phyloP scores from a whole-genome alignment of 108 stramenopile species.

The Stephanodiscus minutulus region DNA sequence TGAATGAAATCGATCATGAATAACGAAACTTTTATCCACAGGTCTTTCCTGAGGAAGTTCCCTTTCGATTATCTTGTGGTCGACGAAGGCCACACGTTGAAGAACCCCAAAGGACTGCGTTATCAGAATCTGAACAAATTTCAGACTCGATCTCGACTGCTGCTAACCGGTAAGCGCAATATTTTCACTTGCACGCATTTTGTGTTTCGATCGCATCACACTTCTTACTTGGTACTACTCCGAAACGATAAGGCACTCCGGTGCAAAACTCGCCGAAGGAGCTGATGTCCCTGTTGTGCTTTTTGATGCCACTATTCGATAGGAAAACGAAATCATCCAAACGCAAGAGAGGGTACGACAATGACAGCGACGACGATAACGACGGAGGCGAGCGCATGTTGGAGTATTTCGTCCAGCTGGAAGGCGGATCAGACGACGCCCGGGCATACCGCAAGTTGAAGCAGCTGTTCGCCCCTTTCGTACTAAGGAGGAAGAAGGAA shows the following conservation, averaged over 20 bases:
- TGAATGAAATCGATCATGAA: not conserved
- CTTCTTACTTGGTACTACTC: not conserved
- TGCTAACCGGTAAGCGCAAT: slow-evolving; percentile 64
- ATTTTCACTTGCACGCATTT: not conserved
- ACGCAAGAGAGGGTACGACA: slow-evolving; percentile 43
- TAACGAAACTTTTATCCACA: slow-evolving; percentile 1
- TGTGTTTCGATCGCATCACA: slow-evolving; percentile 12
- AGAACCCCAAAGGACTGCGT: slow-evolving; percentile 73
- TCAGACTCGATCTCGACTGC: slow-evolving; percentile 60
- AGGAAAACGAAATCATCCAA: slow-evolving; percentile 36
- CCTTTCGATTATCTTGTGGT: slow-evolving; percentile 80
- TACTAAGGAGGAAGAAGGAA: slow-evolving; percentile 88
- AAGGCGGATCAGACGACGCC: slow-evolving; percentile 44
- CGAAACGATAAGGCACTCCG: slow-evolving; percentile 49
- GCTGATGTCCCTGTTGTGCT: slow-evolving; percentile 82
- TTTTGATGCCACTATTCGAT: slow-evolving; percentile 86
- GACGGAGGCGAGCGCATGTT: slow-evolving; percentile 76
- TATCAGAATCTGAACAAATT: slow-evolving; percentile 77
- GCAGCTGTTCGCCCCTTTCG: slow-evolving; percentile 90
- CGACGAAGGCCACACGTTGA: slow-evolving; percentile 82
- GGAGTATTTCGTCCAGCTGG: slow-evolving; percentile 76
- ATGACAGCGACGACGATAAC: slow-evolving; percentile 56
- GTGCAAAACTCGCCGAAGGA: slow-evolving; percentile 87
- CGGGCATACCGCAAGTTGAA: slow-evolving; percentile 76
- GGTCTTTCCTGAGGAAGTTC: slow-evolving; percentile 72